Base-by-base conservation (phyloP, 2,329 filamentous ascomycete species). In the Penicillium polonicum region DNA sequence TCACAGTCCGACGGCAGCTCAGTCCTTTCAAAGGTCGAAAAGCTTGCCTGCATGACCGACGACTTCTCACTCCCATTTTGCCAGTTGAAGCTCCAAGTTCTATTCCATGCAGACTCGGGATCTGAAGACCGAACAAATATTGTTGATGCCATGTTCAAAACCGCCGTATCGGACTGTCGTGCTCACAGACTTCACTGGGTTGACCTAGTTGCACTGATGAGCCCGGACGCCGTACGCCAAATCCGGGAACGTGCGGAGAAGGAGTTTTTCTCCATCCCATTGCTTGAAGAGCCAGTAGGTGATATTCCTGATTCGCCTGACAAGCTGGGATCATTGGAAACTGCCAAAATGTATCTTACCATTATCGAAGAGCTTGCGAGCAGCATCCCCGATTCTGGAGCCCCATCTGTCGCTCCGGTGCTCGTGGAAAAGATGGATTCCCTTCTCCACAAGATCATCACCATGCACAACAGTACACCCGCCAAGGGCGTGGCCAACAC, bases 1-100 rank as follows among this genome's bases (percentile, higher is more conserved):
- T 48, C 60, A 7, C 55, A 66, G 38, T 48, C 63, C 44, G 64
- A 65, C 19, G n/a, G 52, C 10, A 48, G 46, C 17, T 61, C 60
- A 8, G 60, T 65, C 33, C 61, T 74, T 15, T 65, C 64, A 8
- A 69, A 75, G 43, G 70, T 74, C 5, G 70, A 76, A 48, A 67
- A 67, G 48, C 70, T 75, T 17, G 68, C 77, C 36, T 62, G 65
- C 15, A 70, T 71, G 60, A 72, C 74, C 12, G 71, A 76, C 57
- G 70, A 77, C 54, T 76, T 79, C 57, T 79, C 77, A 10, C 68
- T 79, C 27, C 74, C 76, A 5, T 74, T 76, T 42, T 77, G 74
- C 48, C 74, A 77, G 45, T 59, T 78, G 57, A 77, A 78, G 56
- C 65, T 78, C 12, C 74, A 76, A 52, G 61, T 75, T n/a, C 62